Evolutionary conservation across 176 grass and related monocot species (phyloP).

Genomic region (Avena sativa): DNA sequence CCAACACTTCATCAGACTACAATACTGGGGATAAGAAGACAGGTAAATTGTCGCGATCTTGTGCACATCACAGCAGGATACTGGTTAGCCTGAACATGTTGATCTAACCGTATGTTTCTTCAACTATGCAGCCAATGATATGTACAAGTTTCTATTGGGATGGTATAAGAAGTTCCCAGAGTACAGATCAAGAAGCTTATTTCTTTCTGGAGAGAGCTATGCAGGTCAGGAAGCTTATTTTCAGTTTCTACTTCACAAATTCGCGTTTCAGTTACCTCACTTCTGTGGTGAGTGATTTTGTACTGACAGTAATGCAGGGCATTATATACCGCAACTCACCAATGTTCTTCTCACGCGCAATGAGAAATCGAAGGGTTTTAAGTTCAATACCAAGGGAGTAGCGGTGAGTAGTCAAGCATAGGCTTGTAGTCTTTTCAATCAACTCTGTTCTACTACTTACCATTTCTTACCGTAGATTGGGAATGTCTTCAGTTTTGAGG

Average conservation of each 20-base stretch:
- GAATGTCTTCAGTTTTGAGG: slow-evolving; percentile 40
- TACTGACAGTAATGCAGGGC: slow-evolving; percentile 53
- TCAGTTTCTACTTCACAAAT: not conserved
- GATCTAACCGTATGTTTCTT: slow-evolving; percentile 33
- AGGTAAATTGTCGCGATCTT: slow-evolving; percentile 51
- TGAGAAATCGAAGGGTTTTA: slow-evolving; percentile 78
- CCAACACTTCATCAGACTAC: slow-evolving; percentile 84
- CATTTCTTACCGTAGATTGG: slow-evolving; percentile 61
- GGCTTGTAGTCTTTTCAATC: slow-evolving; percentile 5
- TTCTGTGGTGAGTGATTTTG: not conserved
- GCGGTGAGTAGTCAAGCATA: slow-evolving; percentile 60
- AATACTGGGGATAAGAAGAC: slow-evolving; percentile 64
- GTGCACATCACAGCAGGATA: not conserved
- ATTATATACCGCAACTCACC: slow-evolving; percentile 91
- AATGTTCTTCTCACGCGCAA: slow-evolving; percentile 78
- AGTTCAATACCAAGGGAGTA: slow-evolving; percentile 93
- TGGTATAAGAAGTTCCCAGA: slow-evolving; percentile 92
- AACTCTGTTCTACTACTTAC: not conserved
- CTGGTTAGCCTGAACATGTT: not conserved
- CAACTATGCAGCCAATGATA: slow-evolving; percentile 66
- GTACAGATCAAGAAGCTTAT: slow-evolving; percentile 68
- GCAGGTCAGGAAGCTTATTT: slow-evolving; percentile 57
- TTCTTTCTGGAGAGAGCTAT: slow-evolving; percentile 95
- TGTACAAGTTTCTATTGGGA: slow-evolving; percentile 79
- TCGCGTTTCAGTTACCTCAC: not conserved